Evolutionary conservation across 805 yeast species (phyloP), one percentile per base, ranked within the genome.

Genomic region (Teunomyces lycoperdinae): DNA sequence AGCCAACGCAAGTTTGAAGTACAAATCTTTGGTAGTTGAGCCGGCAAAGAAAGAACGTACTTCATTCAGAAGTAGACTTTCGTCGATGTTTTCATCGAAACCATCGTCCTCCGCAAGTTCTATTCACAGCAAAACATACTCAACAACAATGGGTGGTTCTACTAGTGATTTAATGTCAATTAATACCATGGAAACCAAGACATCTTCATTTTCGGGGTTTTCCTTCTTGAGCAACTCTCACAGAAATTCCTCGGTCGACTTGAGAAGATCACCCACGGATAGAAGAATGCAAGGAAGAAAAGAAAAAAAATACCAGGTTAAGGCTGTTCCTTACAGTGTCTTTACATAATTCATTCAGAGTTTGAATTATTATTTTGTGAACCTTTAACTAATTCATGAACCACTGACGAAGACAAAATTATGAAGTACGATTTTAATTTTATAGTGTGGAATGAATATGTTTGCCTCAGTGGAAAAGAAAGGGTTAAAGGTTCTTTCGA

Each of bases 291-390:
- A 38, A n/a, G 42, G 49, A 20, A 55, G 48, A 35, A 51, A 45
- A 30, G 56, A 51, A 24, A 60, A 60, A 51, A 67, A 66, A 50
- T 66, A 67, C 50, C 49, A 48, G 13, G 63, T 67, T 27, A 56
- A 54, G 35, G 51, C 56, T 35, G 56, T 52, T 30, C 63, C 68
- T 7, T 61, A 64, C 53, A 51, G 56, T 42, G 42, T 47, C 10
- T 47, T 43, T 16, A 40, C 49, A 7, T 44, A 32, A 39, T 38
- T 38, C 30, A 38, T 38, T 38, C 41, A 38, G 41, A 38, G 41
- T 38, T 38, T 38, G 41, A 38, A 38, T 38, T 38, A 38, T 38
- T 20, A n/a, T 32, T 20, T 9, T 4, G 24, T 20, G 41, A 38
- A 38, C 41, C 41, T 38, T 38, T 38, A 26, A 26, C 41, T 38